phyloP scores from a whole-genome alignment of 1,284 basidiomycete species.

The Heterobasidion occidentale region DNA sequence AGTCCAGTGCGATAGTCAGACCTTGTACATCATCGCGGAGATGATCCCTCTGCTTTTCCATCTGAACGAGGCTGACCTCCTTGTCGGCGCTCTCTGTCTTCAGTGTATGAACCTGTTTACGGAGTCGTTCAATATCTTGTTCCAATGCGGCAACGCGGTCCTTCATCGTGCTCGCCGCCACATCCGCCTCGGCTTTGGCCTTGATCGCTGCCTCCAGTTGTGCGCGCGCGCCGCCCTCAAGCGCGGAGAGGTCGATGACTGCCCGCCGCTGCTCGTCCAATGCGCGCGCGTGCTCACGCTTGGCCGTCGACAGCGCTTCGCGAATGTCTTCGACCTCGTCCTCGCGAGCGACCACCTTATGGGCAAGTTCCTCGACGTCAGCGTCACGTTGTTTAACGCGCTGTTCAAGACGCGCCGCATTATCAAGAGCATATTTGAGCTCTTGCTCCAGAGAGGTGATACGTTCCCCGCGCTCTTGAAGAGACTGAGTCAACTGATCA shows the following conservation, averaged over 20 bases:
- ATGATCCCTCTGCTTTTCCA: conserved; percentile 58
- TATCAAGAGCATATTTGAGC: conserved; percentile 43
- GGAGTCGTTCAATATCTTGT: conserved; percentile 57
- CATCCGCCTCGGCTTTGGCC: conserved; percentile 45
- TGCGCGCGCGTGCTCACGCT: conserved; percentile 44
- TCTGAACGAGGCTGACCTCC: conserved; percentile 72
- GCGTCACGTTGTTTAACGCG: conserved; percentile 43
- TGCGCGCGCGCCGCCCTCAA: conserved; percentile 36
- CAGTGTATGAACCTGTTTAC: conserved; percentile 59
- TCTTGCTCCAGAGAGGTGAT: conserved; percentile 50
- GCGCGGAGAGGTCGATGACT: conserved; percentile 38
- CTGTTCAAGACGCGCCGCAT: conserved; percentile 45
- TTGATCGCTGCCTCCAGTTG: conserved; percentile 41
- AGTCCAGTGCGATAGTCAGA: conserved; percentile 79
- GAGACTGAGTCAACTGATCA: conserved; percentile 34
- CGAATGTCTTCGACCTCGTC: conserved; percentile 43
- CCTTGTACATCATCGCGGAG: conserved; percentile 73
- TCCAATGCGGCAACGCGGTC: conserved; percentile 44
- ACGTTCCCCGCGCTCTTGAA: conserved; percentile 52
- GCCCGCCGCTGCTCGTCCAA: conserved; percentile 43
- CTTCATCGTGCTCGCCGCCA: conserved; percentile 34
- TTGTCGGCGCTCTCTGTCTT: conserved; percentile 77
- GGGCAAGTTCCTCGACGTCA: conserved; percentile 35
- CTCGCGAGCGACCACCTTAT: conserved; percentile 31
- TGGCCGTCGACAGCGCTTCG: conserved; percentile 43